A percentile compares a stretch with the other conserved stretches of the same genome.
These are phyloP conservation scores for Diaporthe vexans DNA, from an alignment of 2,329 filamentous ascomycete genomes.

Conservation along the genomic window DNA sequence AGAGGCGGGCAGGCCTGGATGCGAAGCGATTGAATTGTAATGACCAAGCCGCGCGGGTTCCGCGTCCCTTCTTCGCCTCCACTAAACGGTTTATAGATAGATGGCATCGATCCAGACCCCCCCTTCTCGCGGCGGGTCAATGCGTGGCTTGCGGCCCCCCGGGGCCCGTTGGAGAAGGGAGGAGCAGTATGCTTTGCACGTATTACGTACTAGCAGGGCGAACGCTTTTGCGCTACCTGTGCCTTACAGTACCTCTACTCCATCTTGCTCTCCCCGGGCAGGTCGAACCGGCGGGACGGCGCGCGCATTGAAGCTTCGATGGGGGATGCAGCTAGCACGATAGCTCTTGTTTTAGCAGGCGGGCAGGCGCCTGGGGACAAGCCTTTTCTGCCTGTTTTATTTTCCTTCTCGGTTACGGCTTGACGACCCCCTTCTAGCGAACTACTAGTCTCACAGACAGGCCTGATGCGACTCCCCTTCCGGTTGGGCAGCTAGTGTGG, in stretches of 20 bases:
- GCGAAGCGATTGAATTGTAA: not conserved
- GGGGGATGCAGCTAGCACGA: conserved; percentile 9
- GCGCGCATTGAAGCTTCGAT: conserved; percentile 30
- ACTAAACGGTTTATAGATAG: conserved; percentile 32
- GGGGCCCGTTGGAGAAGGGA: not conserved
- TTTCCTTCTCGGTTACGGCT: not conserved
- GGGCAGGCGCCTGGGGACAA: not conserved
- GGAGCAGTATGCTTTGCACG: not conserved
- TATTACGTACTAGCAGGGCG: conserved; percentile 12
- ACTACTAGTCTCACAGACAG: not conserved
- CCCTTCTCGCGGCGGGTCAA: not conserved
- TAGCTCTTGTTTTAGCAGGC: conserved; percentile 9
- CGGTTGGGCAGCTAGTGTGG: conserved; percentile 30
- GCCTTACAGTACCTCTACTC: no score
- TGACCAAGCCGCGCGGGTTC: not conserved
- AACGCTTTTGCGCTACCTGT: not conserved
- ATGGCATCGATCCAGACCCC: conserved; percentile 22
- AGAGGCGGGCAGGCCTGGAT: not conserved
- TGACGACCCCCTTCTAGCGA: not conserved
- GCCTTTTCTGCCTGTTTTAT: not conserved
- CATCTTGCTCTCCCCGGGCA: not conserved
- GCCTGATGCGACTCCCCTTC: conserved; percentile 5
- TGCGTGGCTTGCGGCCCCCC: conserved; percentile 4
- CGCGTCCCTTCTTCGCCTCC: not conserved
- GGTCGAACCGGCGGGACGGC: conserved; percentile 32